Percentiles rank a stretch among this genome's conserved stretches.
Evolutionary conservation across 2,329 filamentous ascomycete species (phyloP).

Genomic region (Ascocoryne sarcoides): DNA sequence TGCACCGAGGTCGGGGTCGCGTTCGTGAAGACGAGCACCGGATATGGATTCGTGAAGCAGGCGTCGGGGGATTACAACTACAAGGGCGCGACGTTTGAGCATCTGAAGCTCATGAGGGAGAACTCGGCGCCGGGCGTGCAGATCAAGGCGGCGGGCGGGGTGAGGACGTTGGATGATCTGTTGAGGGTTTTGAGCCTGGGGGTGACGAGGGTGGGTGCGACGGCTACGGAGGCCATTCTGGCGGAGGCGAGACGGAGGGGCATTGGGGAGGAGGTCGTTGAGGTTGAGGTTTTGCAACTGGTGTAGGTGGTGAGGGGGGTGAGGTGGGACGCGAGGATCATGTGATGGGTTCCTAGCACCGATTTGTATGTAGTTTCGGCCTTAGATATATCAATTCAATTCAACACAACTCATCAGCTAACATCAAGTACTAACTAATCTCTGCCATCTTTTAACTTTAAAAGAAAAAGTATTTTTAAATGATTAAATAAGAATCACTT

Average conservation of each 20-base stretch:
- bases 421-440: no score
- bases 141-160: slow-evolving; percentile 50
- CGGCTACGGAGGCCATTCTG: slow-evolving; percentile 45
- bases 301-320: background rate
- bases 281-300: slow-evolving; percentile 6
- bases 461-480: no score
- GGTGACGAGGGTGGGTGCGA: slow-evolving; percentile 46
- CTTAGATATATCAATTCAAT: no score
- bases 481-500: no score
- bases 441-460: no score
- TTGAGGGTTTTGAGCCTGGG: slow-evolving; percentile 45
- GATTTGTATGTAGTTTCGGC: no score
- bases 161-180: slow-evolving; percentile 47
- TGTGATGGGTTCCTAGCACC: no score
- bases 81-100: slow-evolving; percentile 41
- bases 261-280: slow-evolving; percentile 28
- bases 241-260: slow-evolving; percentile 44
- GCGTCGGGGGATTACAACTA: slow-evolving; percentile 42
- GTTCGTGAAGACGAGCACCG: slow-evolving; percentile 53
- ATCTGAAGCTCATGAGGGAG: slow-evolving; percentile 46
- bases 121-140: slow-evolving; percentile 36
- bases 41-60: slow-evolving; percentile 52
- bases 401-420: no score
- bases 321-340: background rate
- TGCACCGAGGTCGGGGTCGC: slow-evolving; percentile 42